Evolutionary conservation across 116 monocot species (phyloP).

Genomic region (Thalassia testudinum): DNA sequence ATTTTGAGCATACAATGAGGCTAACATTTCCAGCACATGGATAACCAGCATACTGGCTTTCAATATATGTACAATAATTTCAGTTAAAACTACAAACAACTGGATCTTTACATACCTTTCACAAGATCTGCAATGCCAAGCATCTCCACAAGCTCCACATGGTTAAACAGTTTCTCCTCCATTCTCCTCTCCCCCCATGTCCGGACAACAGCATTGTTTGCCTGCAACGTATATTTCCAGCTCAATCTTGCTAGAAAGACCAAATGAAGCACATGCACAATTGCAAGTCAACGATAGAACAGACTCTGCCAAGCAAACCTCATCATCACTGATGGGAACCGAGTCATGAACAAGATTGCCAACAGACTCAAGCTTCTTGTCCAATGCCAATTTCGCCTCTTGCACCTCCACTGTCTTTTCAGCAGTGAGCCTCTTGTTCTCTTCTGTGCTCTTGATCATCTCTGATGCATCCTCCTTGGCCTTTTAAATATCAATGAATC

Average conservation of each 20-base stretch:
- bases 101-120: conserved; percentile 35
- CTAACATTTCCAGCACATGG: too few relatives aligned
- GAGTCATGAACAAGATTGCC: conserved; percentile 77
- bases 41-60: too few relatives aligned
- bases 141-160: conserved; percentile 79
- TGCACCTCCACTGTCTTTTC: conserved; percentile 58
- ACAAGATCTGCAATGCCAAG: conserved; percentile 74
- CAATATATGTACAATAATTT: too few relatives aligned
- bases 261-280: not conserved
- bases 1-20: too few relatives aligned
- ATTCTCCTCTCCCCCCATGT: conserved; percentile 46
- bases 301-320: conserved; percentile 22
- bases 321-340: conserved; percentile 66
- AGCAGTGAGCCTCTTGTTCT: conserved; percentile 36
- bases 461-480: conserved; percentile 63
- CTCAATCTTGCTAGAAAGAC: not conserved
- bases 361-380: conserved; percentile 34
- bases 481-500: conserved; percentile 10
- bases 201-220: conserved; percentile 54
- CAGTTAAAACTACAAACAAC: too few relatives aligned
- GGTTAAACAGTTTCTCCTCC: conserved; percentile 56
- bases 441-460: conserved; percentile 60
- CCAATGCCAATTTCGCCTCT: conserved; percentile 41
- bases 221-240: conserved; percentile 16
- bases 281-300: too few relatives aligned